A percentile compares a stretch with the other conserved stretches of the same genome.
These are phyloP conservation scores for Geranium incanum DNA, from an alignment of 441 rosid species.

Conservation along the genomic window DNA sequence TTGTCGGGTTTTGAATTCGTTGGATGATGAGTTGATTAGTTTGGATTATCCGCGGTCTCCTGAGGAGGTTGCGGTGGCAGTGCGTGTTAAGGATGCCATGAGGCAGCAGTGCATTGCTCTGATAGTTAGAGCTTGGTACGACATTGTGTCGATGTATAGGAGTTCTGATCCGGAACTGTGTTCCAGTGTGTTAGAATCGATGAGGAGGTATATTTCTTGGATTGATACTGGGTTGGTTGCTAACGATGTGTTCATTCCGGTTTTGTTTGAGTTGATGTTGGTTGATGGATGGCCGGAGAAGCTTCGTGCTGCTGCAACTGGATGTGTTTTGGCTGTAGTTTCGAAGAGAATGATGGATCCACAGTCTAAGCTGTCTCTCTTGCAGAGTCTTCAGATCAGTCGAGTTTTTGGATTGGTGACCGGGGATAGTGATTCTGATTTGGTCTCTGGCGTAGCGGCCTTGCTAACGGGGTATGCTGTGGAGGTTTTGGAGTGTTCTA, in stretches of 20 bases:
- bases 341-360: slow-evolving; percentile 50
- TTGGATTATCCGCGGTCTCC: slow-evolving; percentile 58
- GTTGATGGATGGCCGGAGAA: slow-evolving; percentile 51
- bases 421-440: slow-evolving; percentile 55
- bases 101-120: slow-evolving; percentile 82
- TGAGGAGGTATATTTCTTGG: slow-evolving; percentile 85
- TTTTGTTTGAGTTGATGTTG: slow-evolving; percentile 67
- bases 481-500: slow-evolving; percentile 83
- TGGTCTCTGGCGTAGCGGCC: slow-evolving; percentile 49
- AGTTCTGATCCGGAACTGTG: slow-evolving; percentile 65
- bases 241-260: slow-evolving; percentile 61
- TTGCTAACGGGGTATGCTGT: slow-evolving; percentile 74
- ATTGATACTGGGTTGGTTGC: slow-evolving; percentile 76
- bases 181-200: slow-evolving; percentile 57
- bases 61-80: slow-evolving; percentile 56
- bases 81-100: slow-evolving; percentile 83
- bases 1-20: slow-evolving; percentile 72
- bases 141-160: slow-evolving; percentile 53
- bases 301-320: slow-evolving; percentile 71
- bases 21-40: slow-evolving; percentile 86
- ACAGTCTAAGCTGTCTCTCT: slow-evolving; percentile 41
- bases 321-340: slow-evolving; percentile 75
- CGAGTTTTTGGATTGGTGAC: slow-evolving; percentile 58
- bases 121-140: slow-evolving; percentile 80
- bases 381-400: slow-evolving; percentile 59